Conservation (phyloP, 2,329 filamentous ascomycete species). For the Arthrocladium fulminans region DNA sequence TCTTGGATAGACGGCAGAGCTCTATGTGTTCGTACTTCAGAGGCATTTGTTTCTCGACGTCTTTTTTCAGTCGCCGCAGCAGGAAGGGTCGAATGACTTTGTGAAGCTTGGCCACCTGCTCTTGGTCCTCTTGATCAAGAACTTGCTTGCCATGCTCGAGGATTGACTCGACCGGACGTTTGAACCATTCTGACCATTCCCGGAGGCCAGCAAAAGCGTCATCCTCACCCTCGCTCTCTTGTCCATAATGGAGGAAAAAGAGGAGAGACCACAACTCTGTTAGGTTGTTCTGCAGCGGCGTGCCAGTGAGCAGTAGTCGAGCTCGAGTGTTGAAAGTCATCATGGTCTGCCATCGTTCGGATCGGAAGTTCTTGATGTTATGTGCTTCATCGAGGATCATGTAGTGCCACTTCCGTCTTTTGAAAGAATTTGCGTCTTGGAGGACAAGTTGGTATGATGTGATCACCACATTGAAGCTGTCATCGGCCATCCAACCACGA, state of each 20-base stretch:
- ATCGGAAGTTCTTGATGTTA: slow-evolving; percentile 99
- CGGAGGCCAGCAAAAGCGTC: slow-evolving; percentile 90
- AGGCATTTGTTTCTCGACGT: slow-evolving; percentile 98
- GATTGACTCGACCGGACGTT: slow-evolving; percentile 90
- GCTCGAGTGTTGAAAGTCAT: slow-evolving; percentile 87
- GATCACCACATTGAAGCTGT: slow-evolving; percentile 93
- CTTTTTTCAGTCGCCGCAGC: slow-evolving; percentile 80
- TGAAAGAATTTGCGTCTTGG: slow-evolving; percentile 89
- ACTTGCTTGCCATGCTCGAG: slow-evolving; percentile 87
- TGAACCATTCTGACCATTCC: slow-evolving; percentile 94
- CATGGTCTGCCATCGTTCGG: slow-evolving; percentile 90
- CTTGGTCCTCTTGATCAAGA: slow-evolving; percentile 87
- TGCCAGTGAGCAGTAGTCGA: slow-evolving; percentile 81
- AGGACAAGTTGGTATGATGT: slow-evolving; percentile 95
- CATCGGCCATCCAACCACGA: slow-evolving; percentile 84
- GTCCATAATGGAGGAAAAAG: slow-evolving; percentile 92
- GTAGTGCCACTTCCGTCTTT: slow-evolving; percentile 89
- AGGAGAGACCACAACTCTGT: slow-evolving; percentile 94
- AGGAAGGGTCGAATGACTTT: slow-evolving; percentile 89
- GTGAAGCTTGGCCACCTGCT: slow-evolving; percentile 87
- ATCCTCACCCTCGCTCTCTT: slow-evolving; percentile 60
- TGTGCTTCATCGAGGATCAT: slow-evolving; percentile 97
- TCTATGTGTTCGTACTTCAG: slow-evolving; percentile 96
- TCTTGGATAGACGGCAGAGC: slow-evolving; percentile 87
- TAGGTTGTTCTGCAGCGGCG: slow-evolving; percentile 91